A percentile compares a stretch with the other conserved stretches of the same genome.
phyloP scores from a whole-genome alignment of 2,329 filamentous ascomycete genomes.

The Penicillium corylophilum region DNA sequence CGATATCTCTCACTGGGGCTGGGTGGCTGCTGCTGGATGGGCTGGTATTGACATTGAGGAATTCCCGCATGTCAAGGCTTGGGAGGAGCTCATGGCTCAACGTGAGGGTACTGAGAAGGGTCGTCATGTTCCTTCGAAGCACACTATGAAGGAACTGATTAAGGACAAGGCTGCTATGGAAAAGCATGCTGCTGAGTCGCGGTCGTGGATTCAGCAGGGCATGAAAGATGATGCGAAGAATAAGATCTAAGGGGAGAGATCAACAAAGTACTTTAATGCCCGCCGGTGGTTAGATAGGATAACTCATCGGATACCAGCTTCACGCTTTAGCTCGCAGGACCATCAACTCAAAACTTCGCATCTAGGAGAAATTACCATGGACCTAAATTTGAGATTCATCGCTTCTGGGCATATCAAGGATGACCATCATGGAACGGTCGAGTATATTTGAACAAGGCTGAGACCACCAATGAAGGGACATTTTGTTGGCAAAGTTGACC shows the following conservation, averaged over 20 bases:
- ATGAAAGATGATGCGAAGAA: constrained; percentile 68
- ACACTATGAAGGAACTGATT: constrained; percentile 61
- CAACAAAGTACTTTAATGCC: background rate
- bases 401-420: no score
- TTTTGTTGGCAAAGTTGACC: no score
- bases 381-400: background rate
- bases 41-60: constrained; percentile 68
- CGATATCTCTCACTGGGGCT: constrained; percentile 79
- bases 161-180: constrained; percentile 60
- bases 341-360: no score
- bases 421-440: background rate
- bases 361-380: background rate
- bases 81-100: constrained; percentile 69
- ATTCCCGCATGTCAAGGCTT: constrained; percentile 73
- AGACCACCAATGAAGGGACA: no score
- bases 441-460: no score
- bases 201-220: constrained; percentile 65
- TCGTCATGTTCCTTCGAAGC: constrained; percentile 65
- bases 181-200: constrained; percentile 52
- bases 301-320: background rate
- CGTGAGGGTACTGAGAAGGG: constrained; percentile 74
- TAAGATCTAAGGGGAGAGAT: constrained; percentile 14
- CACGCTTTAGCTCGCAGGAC: no score
- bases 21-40: constrained; percentile 64
- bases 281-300: background rate